A percentile compares a stretch with the other conserved stretches of the same genome.
These are phyloP conservation scores for Aspergillus bridgeri DNA, from an alignment of 495 filamentous ascomycete species.

Conservation along the genomic window DNA sequence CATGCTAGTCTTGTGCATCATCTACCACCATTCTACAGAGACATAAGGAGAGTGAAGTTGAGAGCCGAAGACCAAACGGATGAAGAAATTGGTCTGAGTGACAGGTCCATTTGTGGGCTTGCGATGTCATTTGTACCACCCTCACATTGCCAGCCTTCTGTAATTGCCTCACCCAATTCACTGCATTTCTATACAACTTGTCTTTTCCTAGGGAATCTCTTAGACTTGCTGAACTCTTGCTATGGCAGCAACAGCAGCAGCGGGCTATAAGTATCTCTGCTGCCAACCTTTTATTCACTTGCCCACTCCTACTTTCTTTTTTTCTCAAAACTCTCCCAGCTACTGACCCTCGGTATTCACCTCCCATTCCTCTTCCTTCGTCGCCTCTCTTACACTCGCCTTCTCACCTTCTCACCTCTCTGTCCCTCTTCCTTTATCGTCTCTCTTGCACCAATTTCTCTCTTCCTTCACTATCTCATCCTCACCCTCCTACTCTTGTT, in stretches of 20 bases:
- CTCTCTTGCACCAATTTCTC: no score
- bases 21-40: no score
- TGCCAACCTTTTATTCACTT: not conserved
- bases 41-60: no score
- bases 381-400: not conserved
- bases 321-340: slow-evolving; percentile 7
- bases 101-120: not conserved
- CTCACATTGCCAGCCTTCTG: not conserved
- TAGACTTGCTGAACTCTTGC: not conserved
- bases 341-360: not conserved
- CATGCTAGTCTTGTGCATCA: no score
- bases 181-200: not conserved
- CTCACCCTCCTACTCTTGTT: not conserved
- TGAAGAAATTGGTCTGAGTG: not conserved
- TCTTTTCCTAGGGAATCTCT: not conserved
- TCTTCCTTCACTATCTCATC: not conserved
- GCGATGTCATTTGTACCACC: not conserved
- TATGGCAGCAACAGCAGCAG: not conserved
- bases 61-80: no score
- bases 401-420: not conserved
- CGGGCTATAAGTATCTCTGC: not conserved
- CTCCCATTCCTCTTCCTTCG: slow-evolving; percentile 1
- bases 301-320: not conserved
- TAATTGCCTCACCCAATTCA: not conserved
- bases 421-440: slow-evolving; percentile 1